A percentile compares a stretch with the other conserved stretches of the same genome.
phyloP scores from a whole-genome alignment of 2,329 filamentous ascomycete genomes.

The Colletotrichum eleusines region DNA sequence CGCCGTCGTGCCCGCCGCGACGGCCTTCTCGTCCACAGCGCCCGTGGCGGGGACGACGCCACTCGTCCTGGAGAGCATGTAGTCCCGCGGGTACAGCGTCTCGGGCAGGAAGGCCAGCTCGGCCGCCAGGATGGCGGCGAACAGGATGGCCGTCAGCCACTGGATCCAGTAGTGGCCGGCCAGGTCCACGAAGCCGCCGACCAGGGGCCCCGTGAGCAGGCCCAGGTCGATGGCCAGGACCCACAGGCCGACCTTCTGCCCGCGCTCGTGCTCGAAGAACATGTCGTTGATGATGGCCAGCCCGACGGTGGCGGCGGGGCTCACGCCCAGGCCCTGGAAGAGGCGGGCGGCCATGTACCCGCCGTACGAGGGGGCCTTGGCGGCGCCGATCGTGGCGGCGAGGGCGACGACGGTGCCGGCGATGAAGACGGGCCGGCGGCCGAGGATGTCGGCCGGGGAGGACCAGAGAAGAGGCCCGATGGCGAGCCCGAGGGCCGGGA shows the following conservation, averaged over 20 bases:
- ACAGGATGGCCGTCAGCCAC: constrained; percentile 67
- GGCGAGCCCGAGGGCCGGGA: constrained; percentile 62
- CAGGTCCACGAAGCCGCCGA: constrained; percentile 65
- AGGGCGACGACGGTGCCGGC: constrained; percentile 52
- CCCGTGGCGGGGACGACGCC: constrained; percentile 16
- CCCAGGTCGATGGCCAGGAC: constrained; percentile 67
- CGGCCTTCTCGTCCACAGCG: constrained; percentile 35
- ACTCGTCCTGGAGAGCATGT: constrained; percentile 55
- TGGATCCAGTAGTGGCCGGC: constrained; percentile 64
- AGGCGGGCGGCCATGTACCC: constrained; percentile 70
- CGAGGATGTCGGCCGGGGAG: constrained; percentile 62
- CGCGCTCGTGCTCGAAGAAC: constrained; percentile 68
- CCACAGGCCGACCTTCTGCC: constrained; percentile 68
- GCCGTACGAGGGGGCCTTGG: constrained; percentile 53
- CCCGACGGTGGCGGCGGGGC: constrained; percentile 66
- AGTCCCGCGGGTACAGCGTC: constrained; percentile 66
- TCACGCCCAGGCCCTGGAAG: constrained; percentile 68
- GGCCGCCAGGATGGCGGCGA: constrained; percentile 59
- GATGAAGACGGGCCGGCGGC: constrained; percentile 63
- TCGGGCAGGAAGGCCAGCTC: constrained; percentile 66
- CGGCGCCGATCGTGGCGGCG: constrained; percentile 50
- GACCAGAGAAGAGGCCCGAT: constrained; percentile 65
- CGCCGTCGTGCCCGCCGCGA: constrained; percentile 32
- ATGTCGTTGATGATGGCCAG: constrained; percentile 66
- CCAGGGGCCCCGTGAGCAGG: constrained; percentile 56